Evolutionary conservation across 441 rosid genomes (phyloP).

Genomic region (Daphne laureola): DNA sequence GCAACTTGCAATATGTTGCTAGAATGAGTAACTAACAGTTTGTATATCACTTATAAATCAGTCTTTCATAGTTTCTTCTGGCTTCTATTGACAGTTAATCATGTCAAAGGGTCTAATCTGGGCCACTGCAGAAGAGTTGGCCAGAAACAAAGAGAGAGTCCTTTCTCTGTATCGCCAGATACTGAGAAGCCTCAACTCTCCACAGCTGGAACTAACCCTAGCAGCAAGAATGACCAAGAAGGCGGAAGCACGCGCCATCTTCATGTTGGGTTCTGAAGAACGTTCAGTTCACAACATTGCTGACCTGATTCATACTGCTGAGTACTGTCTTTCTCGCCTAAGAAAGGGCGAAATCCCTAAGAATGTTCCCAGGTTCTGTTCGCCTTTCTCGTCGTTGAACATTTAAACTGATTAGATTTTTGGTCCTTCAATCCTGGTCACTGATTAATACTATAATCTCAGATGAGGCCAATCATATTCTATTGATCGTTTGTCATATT

Average conservation of each 20-base stretch:
- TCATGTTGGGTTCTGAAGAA: conserved; percentile 61
- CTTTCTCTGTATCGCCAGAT: conserved; percentile 64
- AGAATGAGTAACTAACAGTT: too few species aligned
- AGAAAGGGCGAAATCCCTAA: conserved; percentile 60
- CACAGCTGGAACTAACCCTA: conserved; percentile 47
- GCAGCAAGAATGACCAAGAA: conserved; percentile 77
- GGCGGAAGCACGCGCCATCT: conserved; percentile 57
- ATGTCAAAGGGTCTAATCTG: conserved; percentile 53
- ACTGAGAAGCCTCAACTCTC: conserved; percentile 60
- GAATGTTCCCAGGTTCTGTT: conserved; percentile 2
- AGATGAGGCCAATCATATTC: too few species aligned
- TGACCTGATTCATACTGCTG: conserved; percentile 59
- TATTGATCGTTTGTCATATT: too few species aligned
- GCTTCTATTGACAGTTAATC: conserved; percentile 1
- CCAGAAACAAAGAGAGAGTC: conserved; percentile 50
- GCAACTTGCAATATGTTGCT: too few species aligned
- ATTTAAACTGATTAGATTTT: too few species aligned
- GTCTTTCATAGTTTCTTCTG: too few species aligned
- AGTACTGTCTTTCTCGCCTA: conserved; percentile 53
- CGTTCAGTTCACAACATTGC: conserved; percentile 53
- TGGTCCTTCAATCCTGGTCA: too few species aligned
- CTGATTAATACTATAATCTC: too few species aligned
- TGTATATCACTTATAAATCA: too few species aligned
- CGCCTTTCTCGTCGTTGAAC: too few species aligned
- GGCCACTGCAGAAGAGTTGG: conserved; percentile 61